Conservation (phyloP, 2,329 filamentous ascomycete genomes). For the Calonectria hongkongensis region DNA sequence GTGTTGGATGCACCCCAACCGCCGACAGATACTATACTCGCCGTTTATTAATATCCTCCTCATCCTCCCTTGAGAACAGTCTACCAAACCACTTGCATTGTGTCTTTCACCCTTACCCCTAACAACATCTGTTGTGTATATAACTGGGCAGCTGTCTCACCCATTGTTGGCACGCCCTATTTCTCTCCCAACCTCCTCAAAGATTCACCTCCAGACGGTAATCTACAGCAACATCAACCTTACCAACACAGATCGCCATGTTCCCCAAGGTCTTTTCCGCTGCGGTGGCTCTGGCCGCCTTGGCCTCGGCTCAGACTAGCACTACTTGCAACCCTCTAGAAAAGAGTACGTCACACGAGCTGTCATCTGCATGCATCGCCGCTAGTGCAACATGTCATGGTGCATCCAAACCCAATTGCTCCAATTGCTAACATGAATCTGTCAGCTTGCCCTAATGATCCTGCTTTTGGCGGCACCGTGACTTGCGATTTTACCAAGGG, state of each 20-base stretch:
- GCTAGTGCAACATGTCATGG: neutral
- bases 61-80: slow-evolving; percentile 29
- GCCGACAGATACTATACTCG: slow-evolving; percentile 36
- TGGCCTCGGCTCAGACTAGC: slow-evolving; percentile 74
- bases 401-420: neutral
- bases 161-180: slow-evolving; percentile 40
- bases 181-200: slow-evolving; percentile 34
- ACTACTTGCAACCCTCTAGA: slow-evolving; percentile 74
- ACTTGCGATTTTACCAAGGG: slow-evolving; percentile 87
- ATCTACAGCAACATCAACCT: slow-evolving; percentile 17
- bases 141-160: slow-evolving; percentile 44
- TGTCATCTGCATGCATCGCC: neutral
- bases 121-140: slow-evolving; percentile 30
- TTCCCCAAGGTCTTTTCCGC: slow-evolving; percentile 68
- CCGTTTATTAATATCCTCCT: slow-evolving; percentile 47
- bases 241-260: slow-evolving; percentile 53
- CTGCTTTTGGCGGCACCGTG: slow-evolving; percentile 79
- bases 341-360: slow-evolving; percentile 62
- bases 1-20: slow-evolving; percentile 28
- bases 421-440: slow-evolving; percentile 2
- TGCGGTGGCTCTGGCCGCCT: slow-evolving; percentile 69
- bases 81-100: slow-evolving; percentile 21
- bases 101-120: slow-evolving; percentile 29
- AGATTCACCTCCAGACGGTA: slow-evolving; percentile 22
- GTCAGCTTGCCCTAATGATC: slow-evolving; percentile 81